Evolutionary conservation across 768 basidiomycete genomes (phyloP).

Genomic region (Serpula lacrymans): DNA sequence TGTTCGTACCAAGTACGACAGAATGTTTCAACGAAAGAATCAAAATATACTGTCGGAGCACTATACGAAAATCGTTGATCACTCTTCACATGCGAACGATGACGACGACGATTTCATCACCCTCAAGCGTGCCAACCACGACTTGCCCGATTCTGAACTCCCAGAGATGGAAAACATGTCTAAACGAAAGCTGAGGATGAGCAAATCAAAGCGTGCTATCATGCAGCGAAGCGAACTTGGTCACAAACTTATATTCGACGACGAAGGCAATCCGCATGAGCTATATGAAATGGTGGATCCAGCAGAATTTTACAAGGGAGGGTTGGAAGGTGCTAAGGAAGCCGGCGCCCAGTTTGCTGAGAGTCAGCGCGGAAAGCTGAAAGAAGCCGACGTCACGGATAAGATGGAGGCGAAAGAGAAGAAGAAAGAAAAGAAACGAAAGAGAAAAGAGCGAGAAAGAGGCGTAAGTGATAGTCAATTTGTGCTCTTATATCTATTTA

Average conservation of each 20-base stretch:
- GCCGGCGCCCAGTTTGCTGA: slow-evolving; percentile 70
- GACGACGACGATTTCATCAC: slow-evolving; percentile 87
- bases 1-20: slow-evolving; percentile 91
- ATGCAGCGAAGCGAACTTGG: slow-evolving; percentile 55
- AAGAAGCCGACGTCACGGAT: slow-evolving; percentile 66
- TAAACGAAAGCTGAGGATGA: slow-evolving; percentile 80
- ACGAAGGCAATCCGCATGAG: slow-evolving; percentile 76
- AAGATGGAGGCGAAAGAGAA: slow-evolving; percentile 84
- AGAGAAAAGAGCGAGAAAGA: slow-evolving; percentile 76
- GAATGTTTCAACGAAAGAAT: slow-evolving; percentile 97
- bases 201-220: slow-evolving; percentile 69
- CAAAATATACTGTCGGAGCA: slow-evolving; percentile 89
- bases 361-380: slow-evolving; percentile 71
- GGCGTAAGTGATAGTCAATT: too few species aligned
- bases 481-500: too few species aligned
- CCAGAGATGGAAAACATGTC: slow-evolving; percentile 57
- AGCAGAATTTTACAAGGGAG: slow-evolving; percentile 69
- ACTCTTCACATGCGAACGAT: slow-evolving; percentile 40
- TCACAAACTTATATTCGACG: slow-evolving; percentile 87
- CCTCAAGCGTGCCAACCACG: slow-evolving; percentile 88
- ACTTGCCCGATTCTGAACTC: slow-evolving; percentile 39
- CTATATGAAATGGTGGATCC: slow-evolving; percentile 80
- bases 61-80: slow-evolving; percentile 84
- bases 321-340: slow-evolving; percentile 58
- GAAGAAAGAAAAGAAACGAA: slow-evolving; percentile 88